Evolutionary conservation across 176 grass and related monocot genomes (phyloP).

Genomic region (Bothriochloa decipiens): DNA sequence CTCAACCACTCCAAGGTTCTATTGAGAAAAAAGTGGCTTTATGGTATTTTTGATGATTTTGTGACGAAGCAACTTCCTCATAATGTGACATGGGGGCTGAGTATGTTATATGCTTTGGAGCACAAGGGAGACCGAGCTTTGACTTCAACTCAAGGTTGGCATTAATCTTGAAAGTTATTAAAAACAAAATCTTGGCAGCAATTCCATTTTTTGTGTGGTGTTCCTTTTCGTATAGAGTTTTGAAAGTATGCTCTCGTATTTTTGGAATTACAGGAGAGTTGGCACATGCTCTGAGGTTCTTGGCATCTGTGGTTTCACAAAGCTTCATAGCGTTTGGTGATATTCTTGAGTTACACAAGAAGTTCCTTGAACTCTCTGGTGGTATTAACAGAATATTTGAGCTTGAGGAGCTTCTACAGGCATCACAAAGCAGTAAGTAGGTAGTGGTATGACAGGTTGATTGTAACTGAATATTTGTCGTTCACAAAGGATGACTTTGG

Average conservation of each 20-base stretch:
- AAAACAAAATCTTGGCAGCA: slow-evolving; percentile 12
- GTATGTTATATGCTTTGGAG: slow-evolving; percentile 97
- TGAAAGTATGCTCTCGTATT: slow-evolving; percentile 11
- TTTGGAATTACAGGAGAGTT: slow-evolving; percentile 70
- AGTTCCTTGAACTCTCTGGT: slow-evolving; percentile 90
- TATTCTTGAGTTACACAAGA: slow-evolving; percentile 94
- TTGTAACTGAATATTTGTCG: slow-evolving; percentile 21
- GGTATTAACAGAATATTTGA: slow-evolving; percentile 98
- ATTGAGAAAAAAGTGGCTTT: slow-evolving; percentile 87
- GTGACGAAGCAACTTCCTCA: slow-evolving; percentile 91
- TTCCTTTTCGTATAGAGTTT: slow-evolving; percentile 26
- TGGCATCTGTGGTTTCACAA: slow-evolving; percentile 95
- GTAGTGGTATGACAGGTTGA: neutral
- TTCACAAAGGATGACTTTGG: slow-evolving; percentile 23
- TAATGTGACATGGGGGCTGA: slow-evolving; percentile 96
- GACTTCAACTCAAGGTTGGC: slow-evolving; percentile 81
- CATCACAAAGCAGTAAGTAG: slow-evolving; percentile 84
- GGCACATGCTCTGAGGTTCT: slow-evolving; percentile 88
- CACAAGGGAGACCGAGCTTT: slow-evolving; percentile 88
- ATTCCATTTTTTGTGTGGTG: neutral
- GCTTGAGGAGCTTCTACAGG: slow-evolving; percentile 87
- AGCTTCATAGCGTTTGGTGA: slow-evolving; percentile 99
- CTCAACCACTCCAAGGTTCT: slow-evolving; percentile 82
- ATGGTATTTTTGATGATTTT: slow-evolving; percentile 95
- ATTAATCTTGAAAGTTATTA: slow-evolving; percentile 12